A percentile compares a stretch with the other conserved stretches of the same genome.
Evolutionary conservation across 495 filamentous ascomycete genomes (phyloP).

Genomic region (Neurospora sp.): DNA sequence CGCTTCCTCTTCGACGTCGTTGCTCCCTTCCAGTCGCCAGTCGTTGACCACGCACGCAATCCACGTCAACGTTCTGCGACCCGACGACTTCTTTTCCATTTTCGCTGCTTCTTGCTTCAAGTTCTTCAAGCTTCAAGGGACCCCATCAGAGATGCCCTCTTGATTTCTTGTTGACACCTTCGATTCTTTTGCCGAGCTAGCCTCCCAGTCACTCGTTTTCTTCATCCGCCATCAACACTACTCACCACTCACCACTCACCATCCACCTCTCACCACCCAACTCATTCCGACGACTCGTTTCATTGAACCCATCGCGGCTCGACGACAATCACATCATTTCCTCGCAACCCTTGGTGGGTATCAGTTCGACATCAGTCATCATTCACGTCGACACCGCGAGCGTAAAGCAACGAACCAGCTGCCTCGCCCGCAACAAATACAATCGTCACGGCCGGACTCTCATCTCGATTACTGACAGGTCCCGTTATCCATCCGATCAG

Average conservation of each 20-base stretch:
- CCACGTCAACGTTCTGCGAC: background rate
- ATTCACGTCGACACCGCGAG: background rate
- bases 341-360: background rate
- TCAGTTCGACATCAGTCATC: background rate
- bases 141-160: background rate
- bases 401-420: background rate
- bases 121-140: background rate
- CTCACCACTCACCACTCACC: slow-evolving; percentile 3
- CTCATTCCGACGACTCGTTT: slow-evolving; percentile 1
- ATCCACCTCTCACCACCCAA: background rate
- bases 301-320: background rate
- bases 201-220: slow-evolving; percentile 42
- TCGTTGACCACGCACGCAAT: background rate
- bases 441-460: background rate
- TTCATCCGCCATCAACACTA: slow-evolving; percentile 4
- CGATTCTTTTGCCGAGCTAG: slow-evolving; percentile 37
- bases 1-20: slow-evolving; percentile 5
- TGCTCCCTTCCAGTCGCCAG: background rate
- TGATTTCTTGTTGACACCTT: slow-evolving; percentile 15
- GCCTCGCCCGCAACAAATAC: background rate
- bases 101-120: background rate
- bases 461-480: background rate
- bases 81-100: background rate
- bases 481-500: slow-evolving; percentile 2
- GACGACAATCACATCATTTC: background rate